Base-by-base conservation (phyloP, 139 green algal species). In the Micractinium conductrix region DNA sequence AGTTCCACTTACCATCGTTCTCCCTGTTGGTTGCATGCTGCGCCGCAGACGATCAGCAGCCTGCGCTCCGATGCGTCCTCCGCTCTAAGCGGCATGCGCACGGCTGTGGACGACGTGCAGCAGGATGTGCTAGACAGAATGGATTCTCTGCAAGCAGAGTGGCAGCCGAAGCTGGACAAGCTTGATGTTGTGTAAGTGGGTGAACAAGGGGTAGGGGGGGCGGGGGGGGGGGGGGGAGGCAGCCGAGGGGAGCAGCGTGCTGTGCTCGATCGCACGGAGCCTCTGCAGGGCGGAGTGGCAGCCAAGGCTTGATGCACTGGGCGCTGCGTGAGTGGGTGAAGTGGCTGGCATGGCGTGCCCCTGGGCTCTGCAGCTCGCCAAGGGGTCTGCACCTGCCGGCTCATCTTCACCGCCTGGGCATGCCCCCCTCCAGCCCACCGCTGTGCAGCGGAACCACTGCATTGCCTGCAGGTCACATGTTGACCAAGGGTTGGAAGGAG, bases 111-210 rank as follows among this genome's bases (percentile, higher is more conserved):
- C 12, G 30, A 78, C 44, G 44, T 40, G 24, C 71, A 58, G 28
- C 38, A 37, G 26, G 16, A 12, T 38, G 75, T 81, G 38, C 37
- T 81, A 5, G 38, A 71, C 55, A 37, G 60, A 22, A 71, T 81
- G 75, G 22, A 58, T 22, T 6, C 30, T 24, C 24, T 72, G 55
- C 75, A 81, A 55, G 33, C 24, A 14, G 74, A 80, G 28, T 80
- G 74, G 74, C 74, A 80, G 74, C 74, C 74, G 21, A 35, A 21
- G 35, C 30, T 60, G 21, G 74, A 80, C 74, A 80, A 35, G 22
- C 37, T 70, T 0, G 74, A 80, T 19, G 22, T 80, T 0, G 74
- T 26, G 74, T 80, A 35, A 80, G 74, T 19, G 8, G 17, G 37
- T 2, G 3, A 17, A 10, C 28, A 6, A 2, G 5, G 16, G 19